These are phyloP conservation scores for Eimeria brunetti DNA, from an alignment of 169 alveolate genomes.

Conservation along the genomic window DNA sequence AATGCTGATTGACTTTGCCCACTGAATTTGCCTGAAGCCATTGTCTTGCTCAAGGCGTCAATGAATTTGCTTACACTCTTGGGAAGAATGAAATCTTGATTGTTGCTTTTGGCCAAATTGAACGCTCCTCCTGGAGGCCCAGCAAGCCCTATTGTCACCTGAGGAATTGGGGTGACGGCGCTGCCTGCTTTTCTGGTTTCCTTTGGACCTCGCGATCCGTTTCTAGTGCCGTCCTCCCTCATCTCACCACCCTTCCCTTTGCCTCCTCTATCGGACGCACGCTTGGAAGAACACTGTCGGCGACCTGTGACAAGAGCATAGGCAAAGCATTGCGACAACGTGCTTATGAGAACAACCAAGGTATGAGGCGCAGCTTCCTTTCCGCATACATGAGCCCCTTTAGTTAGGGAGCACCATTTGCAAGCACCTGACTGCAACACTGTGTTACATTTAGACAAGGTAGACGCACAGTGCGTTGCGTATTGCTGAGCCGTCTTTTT, in stretches of 20 bases:
- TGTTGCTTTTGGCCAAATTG: constrained; percentile 54
- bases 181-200: constrained; percentile 22
- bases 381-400: not conserved
- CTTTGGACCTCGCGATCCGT: not conserved
- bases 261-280: constrained; percentile 15
- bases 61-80: constrained; percentile 40
- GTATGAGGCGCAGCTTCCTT: too few relatives aligned
- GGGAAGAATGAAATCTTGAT: constrained; percentile 42
- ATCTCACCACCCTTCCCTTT: constrained; percentile 32
- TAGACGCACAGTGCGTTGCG: constrained; percentile 47
- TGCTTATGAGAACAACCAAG: not conserved
- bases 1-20: not conserved
- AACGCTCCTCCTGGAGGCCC: constrained; percentile 69
- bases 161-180: constrained; percentile 56
- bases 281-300: constrained; percentile 54
- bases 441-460: not conserved
- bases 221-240: not conserved
- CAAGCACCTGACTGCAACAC: not conserved
- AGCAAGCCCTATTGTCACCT: constrained; percentile 70
- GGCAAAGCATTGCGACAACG: not conserved
- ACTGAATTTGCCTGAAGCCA: not conserved
- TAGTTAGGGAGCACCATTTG: not conserved
- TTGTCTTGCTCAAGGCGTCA: not conserved
- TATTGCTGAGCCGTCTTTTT: constrained; percentile 66
- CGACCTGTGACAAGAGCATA: constrained; percentile 28